phyloP scores from a whole-genome alignment of 2,329 filamentous ascomycete genomes.

The Aschersonia sp. region DNA sequence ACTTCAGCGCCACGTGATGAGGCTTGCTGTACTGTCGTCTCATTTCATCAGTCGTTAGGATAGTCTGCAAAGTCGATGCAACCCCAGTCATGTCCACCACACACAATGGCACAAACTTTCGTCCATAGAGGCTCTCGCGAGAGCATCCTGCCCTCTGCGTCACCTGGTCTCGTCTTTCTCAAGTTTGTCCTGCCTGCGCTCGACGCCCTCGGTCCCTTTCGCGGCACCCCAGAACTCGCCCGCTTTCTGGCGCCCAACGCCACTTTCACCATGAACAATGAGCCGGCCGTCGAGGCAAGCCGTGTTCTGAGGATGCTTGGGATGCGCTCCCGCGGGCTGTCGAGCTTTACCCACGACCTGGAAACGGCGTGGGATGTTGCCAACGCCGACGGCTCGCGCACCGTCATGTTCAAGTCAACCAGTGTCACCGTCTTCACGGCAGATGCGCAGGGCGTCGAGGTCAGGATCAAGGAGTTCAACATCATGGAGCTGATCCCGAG shows the following conservation, averaged over 20 bases:
- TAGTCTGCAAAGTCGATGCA: too few species aligned
- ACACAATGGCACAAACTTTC: conserved; percentile 1
- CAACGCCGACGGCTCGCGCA: conserved; percentile 1
- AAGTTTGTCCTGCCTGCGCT: conserved; percentile 5
- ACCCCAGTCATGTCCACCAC: neutral
- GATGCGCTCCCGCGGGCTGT: neutral
- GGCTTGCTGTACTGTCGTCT: too few species aligned
- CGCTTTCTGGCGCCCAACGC: conserved; percentile 3
- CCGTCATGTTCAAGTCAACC: conserved; percentile 1
- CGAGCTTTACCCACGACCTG: neutral
- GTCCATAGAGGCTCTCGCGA: neutral
- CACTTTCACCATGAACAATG: conserved; percentile 5
- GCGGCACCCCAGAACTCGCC: neutral
- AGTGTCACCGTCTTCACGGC: conserved; percentile 1
- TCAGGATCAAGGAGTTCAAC: conserved; percentile 2
- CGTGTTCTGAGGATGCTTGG: conserved; percentile 3
- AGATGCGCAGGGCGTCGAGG: neutral
- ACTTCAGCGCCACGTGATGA: too few species aligned
- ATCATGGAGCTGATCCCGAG: conserved; percentile 1
- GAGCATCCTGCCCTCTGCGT: neutral
- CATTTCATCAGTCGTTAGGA: too few species aligned
- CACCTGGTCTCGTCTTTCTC: conserved; percentile 6
- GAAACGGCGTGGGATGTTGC: conserved; percentile 1
- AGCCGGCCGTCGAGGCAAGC: conserved; percentile 1
- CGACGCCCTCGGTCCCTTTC: conserved; percentile 5